phyloP scores from a whole-genome alignment of 2,329 filamentous ascomycete genomes.

The Xylaria sp. region DNA sequence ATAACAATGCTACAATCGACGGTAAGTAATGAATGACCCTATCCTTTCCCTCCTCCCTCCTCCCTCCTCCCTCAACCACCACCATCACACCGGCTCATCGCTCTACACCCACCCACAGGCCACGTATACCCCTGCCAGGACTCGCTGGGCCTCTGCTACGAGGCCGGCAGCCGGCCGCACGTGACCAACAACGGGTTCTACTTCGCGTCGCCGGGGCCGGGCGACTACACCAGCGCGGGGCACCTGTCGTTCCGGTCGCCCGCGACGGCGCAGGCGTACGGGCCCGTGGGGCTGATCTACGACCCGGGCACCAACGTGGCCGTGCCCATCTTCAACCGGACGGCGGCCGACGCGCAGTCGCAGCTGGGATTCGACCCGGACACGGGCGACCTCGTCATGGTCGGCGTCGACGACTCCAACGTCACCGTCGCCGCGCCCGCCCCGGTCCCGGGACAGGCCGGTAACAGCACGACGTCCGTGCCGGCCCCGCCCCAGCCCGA shows the following conservation, averaged over 20 bases:
- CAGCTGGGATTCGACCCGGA: constrained; percentile 8
- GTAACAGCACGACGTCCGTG: background rate
- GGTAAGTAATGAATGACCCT: constrained; percentile 6
- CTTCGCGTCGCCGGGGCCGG: constrained; percentile 7
- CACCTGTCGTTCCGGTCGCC: constrained; percentile 9
- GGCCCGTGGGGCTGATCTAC: constrained; percentile 9
- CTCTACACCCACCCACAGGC: background rate
- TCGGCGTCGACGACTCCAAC: constrained; percentile 9
- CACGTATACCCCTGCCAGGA: constrained; percentile 5
- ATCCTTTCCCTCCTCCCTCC: background rate
- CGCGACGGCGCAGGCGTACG: background rate
- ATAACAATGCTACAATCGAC: constrained; percentile 3
- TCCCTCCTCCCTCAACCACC: background rate
- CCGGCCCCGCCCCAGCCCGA: background rate
- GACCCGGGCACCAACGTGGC: constrained; percentile 15
- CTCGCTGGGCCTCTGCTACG: constrained; percentile 1
- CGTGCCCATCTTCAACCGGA: constrained; percentile 11
- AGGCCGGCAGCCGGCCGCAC: background rate
- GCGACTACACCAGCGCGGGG: constrained; percentile 5
- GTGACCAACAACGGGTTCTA: constrained; percentile 1
- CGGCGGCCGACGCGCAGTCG: background rate
- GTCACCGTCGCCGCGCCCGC: background rate
- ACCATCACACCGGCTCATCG: background rate
- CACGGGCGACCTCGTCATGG: constrained; percentile 8
- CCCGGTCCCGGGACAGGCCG: background rate